Evolutionary conservation across 2,329 filamentous ascomycete genomes (phyloP).

Genomic region (Talaromyces albobiverticillius): DNA sequence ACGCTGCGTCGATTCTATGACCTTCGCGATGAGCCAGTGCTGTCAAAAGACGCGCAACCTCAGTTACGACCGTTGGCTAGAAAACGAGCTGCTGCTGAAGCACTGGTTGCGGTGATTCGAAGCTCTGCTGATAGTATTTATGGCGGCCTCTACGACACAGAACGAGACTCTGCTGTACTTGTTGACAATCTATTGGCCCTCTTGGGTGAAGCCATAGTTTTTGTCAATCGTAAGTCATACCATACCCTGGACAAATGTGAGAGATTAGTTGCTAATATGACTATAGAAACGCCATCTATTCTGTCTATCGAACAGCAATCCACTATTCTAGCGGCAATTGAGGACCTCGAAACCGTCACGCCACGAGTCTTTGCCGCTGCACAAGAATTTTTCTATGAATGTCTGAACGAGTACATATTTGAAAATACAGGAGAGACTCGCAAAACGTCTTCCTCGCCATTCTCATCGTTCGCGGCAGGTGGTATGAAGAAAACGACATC

Average conservation of each 20-base stretch:
- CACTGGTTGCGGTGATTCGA: conserved; percentile 77
- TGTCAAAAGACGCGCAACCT: conserved; percentile 35
- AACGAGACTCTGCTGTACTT: conserved; percentile 76
- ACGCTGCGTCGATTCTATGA: conserved; percentile 88
- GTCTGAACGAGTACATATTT: conserved; percentile 63
- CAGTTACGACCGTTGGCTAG: conserved; percentile 55
- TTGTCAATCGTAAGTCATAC: conserved; percentile 59
- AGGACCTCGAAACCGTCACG: conserved; percentile 75
- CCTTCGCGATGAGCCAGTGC: conserved; percentile 68
- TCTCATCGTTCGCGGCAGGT: conserved; percentile 62
- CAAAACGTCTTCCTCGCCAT: conserved; percentile 12
- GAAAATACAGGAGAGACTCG: conserved; percentile 10
- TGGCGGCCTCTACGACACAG: conserved; percentile 81
- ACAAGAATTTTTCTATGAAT: conserved; percentile 74
- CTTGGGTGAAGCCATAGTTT: conserved; percentile 77
- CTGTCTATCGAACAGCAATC: conserved; percentile 72
- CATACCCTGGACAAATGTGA: conserved; percentile 1
- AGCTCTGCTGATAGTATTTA: conserved; percentile 88
- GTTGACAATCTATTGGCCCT: conserved; percentile 83
- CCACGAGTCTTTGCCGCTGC: conserved; percentile 69
- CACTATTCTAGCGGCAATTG: conserved; percentile 70
- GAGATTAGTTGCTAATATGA: not conserved
- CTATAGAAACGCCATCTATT: conserved; percentile 52
- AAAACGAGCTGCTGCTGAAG: conserved; percentile 67
- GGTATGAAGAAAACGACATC: conserved; percentile 63